Base-by-base conservation (phyloP, 192 early-diverging fungal genomes). In the Entomortierella lignicola region DNA sequence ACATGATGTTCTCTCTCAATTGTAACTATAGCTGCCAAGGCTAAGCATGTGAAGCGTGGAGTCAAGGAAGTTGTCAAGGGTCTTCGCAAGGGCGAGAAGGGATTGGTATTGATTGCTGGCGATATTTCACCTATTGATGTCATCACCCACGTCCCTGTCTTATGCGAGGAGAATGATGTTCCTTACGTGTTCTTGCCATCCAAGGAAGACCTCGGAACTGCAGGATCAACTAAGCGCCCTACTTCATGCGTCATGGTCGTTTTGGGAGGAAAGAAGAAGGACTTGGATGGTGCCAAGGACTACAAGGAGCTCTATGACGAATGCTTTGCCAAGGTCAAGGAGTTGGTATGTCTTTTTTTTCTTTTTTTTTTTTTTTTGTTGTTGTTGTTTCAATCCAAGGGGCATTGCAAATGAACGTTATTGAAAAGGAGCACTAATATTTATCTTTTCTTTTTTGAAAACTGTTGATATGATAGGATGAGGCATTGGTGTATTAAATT, bases 51-150 rank as follows among this genome's bases (percentile, higher is more conserved):
- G 44, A 92, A 92, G 82, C 92, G 98, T 66, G 98, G 98, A 56
- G 95, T 98, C 23, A 98, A 98, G 89, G 98, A 99, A 84, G 96
- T 98, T 31, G 94, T 95, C 48, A 98, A 98, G 88, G 94, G 91
- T 67, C 87, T 99, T 77, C 89, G 96, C 54, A 99, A 99, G 89
- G 94, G 95, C 59, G 86, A 91, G 60, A 97, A 98, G 88, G 98
- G 95, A 6, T 64, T 98, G 66, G 97, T 98, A 25, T 83, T 99
- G 27, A 91, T 99, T 81, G 97, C 98, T 20, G 97, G 96, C 53
- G 96, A 99, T 83, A 94, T 98, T 71, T 95, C 94, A 27, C 98
- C 98, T 30, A 89, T 98, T 52, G 98, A 99, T 81, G 95, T 98
- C 63, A 94, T 99, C 63, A 93, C 98, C 44, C 98, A 99, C 80